Base-by-base conservation (phyloP, 805 yeast genomes). In the Trichomonascus vanleenenianus region DNA sequence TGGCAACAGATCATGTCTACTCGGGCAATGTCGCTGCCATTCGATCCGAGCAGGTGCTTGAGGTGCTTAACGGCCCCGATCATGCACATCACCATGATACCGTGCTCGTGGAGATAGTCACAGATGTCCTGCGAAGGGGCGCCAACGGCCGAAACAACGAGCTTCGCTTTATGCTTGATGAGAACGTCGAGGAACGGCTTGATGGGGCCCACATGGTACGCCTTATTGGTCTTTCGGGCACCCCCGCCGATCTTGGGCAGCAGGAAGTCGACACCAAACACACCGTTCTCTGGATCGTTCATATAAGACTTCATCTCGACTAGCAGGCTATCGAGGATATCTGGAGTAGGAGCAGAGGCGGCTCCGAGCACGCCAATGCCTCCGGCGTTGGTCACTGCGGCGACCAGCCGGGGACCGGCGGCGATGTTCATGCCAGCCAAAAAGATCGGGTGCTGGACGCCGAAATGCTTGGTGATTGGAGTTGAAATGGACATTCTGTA, bases 401-500 rank as follows among this genome's bases (percentile, higher is more conserved):
- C 59, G 7, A 57, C 57, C 30, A 56, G 45, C 30, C 37, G 46
- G 19, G 59, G 57, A 8, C 59, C 55, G 40, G 55, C 43, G 18
- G 59, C 59, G 12, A 56, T 58, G 49, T 56, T 48, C 59, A 56
- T 56, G 33, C 59, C 59, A 9, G 59, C 59, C 15, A 56, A 52
- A 22, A 56, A 33, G 27, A 56, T 48, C 12, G 59, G 59, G 40
- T 56, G 50, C 48, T 53, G 30, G 46, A 56, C 53, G 12, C 55
- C 56, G 38, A 56, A 52, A 35, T 55, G 46, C 40, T 51, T 50
- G 2, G 59, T 56, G 37, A 56, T 46, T 14, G 58, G 57, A 3
- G 59, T 56, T 9, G 43, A 22, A n/a, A 39, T 31, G 12, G 36
- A 22, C 27, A 22, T 22, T 22, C 7, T n/a, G n/a, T n/a, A n/a